A percentile compares a stretch with the other conserved stretches of the same genome.
Evolutionary conservation across 2,329 filamentous ascomycete species (phyloP).

Genomic region (Beauveria varroae): DNA sequence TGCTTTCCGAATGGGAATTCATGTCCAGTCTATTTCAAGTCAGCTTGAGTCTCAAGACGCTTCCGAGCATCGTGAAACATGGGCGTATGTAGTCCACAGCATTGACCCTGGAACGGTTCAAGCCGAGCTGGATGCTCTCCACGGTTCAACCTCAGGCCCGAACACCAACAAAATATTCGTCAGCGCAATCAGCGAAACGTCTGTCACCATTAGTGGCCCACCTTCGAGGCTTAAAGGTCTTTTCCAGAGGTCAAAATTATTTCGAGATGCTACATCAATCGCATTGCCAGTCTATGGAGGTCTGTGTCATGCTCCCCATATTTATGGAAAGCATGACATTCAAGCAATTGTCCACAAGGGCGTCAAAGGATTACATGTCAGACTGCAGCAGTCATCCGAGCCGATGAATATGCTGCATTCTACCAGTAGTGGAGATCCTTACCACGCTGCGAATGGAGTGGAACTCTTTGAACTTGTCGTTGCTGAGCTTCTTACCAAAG

Average conservation of each 20-base stretch:
- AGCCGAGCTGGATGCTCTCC: slow-evolving; percentile 26
- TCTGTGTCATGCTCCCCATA: slow-evolving; percentile 33
- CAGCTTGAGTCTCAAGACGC: slow-evolving; percentile 30
- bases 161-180: slow-evolving; percentile 33
- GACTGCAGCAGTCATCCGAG: neutral
- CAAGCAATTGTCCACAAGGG: slow-evolving; percentile 17
- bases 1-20: slow-evolving; percentile 39
- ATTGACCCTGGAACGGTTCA: slow-evolving; percentile 25
- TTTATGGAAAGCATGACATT: slow-evolving; percentile 27
- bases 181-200: slow-evolving; percentile 25
- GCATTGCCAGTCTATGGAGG: slow-evolving; percentile 29
- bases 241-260: slow-evolving; percentile 18
- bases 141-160: slow-evolving; percentile 16
- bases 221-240: slow-evolving; percentile 20
- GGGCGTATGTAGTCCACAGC: slow-evolving; percentile 34
- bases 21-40: slow-evolving; percentile 32
- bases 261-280: slow-evolving; percentile 21
- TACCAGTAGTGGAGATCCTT: slow-evolving; percentile 13
- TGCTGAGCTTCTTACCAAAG: slow-evolving; percentile 12
- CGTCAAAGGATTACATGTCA: neutral
- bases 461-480: slow-evolving; percentile 12
- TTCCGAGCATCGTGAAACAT: slow-evolving; percentile 22
- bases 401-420: slow-evolving; percentile 5
- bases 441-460: slow-evolving; percentile 2
- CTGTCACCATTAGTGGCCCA: slow-evolving; percentile 32